phyloP scores from a whole-genome alignment of 352 stramenopile species.

The Phytophthora colocasiae region DNA sequence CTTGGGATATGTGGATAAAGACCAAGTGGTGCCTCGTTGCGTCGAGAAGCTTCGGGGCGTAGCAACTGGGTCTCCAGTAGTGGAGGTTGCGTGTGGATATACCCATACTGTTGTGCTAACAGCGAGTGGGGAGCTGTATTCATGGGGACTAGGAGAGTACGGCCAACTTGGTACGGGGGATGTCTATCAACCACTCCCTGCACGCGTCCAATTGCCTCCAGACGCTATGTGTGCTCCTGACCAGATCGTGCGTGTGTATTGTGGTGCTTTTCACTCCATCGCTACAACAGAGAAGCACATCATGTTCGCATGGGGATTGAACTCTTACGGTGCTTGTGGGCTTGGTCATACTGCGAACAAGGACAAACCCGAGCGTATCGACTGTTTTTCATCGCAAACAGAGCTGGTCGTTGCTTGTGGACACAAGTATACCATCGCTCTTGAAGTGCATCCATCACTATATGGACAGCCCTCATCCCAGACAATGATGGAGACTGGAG shows the following conservation, averaged over 20 bases:
- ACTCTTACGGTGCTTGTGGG: conserved; percentile 81
- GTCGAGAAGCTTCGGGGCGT: conserved; percentile 56
- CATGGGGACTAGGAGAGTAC: conserved; percentile 92
- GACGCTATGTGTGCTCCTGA: conserved; percentile 58
- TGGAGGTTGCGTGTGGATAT: conserved; percentile 85
- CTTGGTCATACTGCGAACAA: conserved; percentile 84
- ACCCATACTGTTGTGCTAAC: conserved; percentile 90
- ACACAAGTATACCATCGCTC: conserved; percentile 84
- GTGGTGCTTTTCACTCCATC: conserved; percentile 84
- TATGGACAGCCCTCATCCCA: conserved; percentile 20
- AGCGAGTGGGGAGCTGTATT: conserved; percentile 81
- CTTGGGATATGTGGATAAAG: conserved; percentile 80
- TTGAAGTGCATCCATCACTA: conserved; percentile 54
- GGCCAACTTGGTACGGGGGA: conserved; percentile 89
- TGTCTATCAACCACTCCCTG: conserved; percentile 82
- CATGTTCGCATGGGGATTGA: conserved; percentile 84
- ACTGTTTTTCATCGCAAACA: conserved; percentile 67
- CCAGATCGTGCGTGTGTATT: conserved; percentile 64
- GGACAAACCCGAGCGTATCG: conserved; percentile 77
- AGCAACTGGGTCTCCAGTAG: conserved; percentile 32
- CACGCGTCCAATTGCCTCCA: conserved; percentile 58
- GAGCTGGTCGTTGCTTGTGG: conserved; percentile 74
- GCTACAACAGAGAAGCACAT: conserved; percentile 63
- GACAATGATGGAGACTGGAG: conserved; percentile 10
- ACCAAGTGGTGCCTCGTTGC: conserved; percentile 69